These are phyloP conservation scores for Aspergillus persii DNA, from an alignment of 2,329 filamentous ascomycete species.

Conservation along the genomic window DNA sequence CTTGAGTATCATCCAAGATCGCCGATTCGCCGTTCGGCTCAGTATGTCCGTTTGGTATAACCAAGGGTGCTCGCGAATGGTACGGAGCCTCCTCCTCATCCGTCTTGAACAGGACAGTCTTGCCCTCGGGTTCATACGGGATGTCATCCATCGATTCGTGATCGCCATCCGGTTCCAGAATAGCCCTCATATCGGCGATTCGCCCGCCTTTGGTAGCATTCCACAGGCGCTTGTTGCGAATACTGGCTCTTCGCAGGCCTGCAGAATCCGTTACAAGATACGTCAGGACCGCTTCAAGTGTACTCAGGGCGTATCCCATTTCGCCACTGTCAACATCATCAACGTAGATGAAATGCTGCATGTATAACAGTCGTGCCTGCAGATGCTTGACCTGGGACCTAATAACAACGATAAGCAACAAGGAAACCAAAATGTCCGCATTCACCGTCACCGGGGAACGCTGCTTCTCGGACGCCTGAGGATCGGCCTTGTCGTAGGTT, in stretches of 20 bases:
- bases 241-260: constrained; percentile 78
- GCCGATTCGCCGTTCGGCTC: constrained; percentile 18
- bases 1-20: constrained; percentile 17
- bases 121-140: constrained; percentile 41
- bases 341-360: constrained; percentile 95
- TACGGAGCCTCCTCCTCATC: constrained; percentile 31
- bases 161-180: constrained; percentile 70
- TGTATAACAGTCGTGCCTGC: constrained; percentile 86
- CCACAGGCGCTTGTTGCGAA: constrained; percentile 83
- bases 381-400: constrained; percentile 83
- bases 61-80: constrained; percentile 21
- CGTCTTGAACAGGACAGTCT: constrained; percentile 33
- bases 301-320: constrained; percentile 92
- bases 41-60: constrained; percentile 21
- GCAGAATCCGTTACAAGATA: constrained; percentile 83
- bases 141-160: constrained; percentile 35
- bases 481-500: constrained; percentile 37
- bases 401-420: constrained; percentile 89
- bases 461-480: constrained; percentile 51
- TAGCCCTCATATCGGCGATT: constrained; percentile 68
- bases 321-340: constrained; percentile 97
- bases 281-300: constrained; percentile 87
- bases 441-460: constrained; percentile 65
- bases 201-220: constrained; percentile 78
- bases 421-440: constrained; percentile 87